Percentiles rank a stretch among this genome's conserved stretches.
phyloP scores from a whole-genome alignment of 176 grass and related monocot species.

The Oropetium thomaeum region DNA sequence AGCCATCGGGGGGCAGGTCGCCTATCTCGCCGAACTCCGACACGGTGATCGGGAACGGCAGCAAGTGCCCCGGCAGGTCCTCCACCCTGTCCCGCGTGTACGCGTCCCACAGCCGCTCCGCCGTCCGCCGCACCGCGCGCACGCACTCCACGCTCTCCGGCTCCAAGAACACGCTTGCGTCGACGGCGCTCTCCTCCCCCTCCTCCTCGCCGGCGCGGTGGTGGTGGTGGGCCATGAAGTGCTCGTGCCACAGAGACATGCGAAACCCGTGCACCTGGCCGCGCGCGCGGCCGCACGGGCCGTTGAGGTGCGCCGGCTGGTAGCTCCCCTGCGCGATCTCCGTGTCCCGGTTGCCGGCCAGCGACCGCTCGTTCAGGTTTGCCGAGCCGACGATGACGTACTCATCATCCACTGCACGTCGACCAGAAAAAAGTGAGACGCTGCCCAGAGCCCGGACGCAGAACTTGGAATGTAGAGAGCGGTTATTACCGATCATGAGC shows the following conservation, averaged over 20 bases:
- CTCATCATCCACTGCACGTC: constrained; percentile 63
- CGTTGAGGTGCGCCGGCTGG: constrained; percentile 79
- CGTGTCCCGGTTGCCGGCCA: constrained; percentile 75
- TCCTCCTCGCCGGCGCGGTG: background rate
- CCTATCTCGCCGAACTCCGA: constrained; percentile 50
- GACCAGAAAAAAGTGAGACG: background rate
- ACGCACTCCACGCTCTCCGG: constrained; percentile 72
- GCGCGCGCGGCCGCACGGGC: constrained; percentile 15
- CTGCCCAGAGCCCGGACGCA: background rate
- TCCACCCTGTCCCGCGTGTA: constrained; percentile 51
- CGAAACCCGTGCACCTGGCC: constrained; percentile 66
- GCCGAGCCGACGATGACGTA: constrained; percentile 88
- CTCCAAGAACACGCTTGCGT: constrained; percentile 24
- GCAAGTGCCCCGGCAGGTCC: constrained; percentile 68
- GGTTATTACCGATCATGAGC: constrained; percentile 75
- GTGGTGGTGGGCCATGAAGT: constrained; percentile 38
- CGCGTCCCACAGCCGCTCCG: constrained; percentile 57
- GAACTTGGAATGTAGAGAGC: background rate
- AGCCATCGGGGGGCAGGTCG: constrained; percentile 53
- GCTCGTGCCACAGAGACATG: constrained; percentile 88
- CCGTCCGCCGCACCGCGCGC: constrained; percentile 42
- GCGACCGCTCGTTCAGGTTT: constrained; percentile 93
- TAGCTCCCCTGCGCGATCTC: constrained; percentile 93
- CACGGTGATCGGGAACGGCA: constrained; percentile 78
- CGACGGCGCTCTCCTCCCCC: background rate